Conservation (phyloP, 768 basidiomycete genomes). For the Calocybe gangraenosa region DNA sequence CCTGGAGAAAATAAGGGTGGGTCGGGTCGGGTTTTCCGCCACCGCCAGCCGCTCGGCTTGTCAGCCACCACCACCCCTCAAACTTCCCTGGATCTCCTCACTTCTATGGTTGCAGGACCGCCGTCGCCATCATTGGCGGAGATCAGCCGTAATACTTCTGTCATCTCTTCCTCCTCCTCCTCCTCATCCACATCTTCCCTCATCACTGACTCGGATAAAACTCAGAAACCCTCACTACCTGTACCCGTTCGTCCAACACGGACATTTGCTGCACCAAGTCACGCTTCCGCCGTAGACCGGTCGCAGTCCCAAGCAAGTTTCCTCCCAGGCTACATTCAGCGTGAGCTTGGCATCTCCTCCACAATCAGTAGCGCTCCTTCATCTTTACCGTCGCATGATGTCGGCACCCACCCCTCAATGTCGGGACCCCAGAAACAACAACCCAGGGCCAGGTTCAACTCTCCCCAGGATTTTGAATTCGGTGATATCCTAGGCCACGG, state of each 20-base stretch:
- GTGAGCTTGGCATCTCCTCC: conserved; percentile 39
- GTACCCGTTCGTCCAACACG: conserved; percentile 44
- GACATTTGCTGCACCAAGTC: conserved; percentile 64
- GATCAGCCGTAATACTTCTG: conserved; percentile 73
- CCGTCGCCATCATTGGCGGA: conserved; percentile 40
- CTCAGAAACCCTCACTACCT: conserved; percentile 23
- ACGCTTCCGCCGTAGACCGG: conserved; percentile 32
- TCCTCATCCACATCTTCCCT: conserved; percentile 38
- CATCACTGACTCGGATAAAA: conserved; percentile 28
- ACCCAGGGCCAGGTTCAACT: conserved; percentile 24
- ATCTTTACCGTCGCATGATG: conserved; percentile 6
- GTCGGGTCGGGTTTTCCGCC: too few relatives aligned
- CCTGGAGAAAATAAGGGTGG: too few relatives aligned
- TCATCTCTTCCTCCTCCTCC: conserved; percentile 66
- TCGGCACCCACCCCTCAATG: conserved; percentile 8
- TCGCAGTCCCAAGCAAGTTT: conserved; percentile 25
- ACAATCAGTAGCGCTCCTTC: conserved; percentile 7
- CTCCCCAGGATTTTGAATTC: conserved; percentile 67
- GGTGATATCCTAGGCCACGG: conserved; percentile 76
- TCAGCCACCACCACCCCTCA: too few relatives aligned
- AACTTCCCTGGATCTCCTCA: not conserved
- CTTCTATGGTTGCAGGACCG: conserved; percentile 6
- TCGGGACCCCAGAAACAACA: not conserved
- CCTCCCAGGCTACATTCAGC: conserved; percentile 51
- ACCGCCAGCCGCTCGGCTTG: too few relatives aligned